These are phyloP conservation scores for Butyriboletus loyo DNA, from an alignment of 768 basidiomycete species.

Conservation along the genomic window DNA sequence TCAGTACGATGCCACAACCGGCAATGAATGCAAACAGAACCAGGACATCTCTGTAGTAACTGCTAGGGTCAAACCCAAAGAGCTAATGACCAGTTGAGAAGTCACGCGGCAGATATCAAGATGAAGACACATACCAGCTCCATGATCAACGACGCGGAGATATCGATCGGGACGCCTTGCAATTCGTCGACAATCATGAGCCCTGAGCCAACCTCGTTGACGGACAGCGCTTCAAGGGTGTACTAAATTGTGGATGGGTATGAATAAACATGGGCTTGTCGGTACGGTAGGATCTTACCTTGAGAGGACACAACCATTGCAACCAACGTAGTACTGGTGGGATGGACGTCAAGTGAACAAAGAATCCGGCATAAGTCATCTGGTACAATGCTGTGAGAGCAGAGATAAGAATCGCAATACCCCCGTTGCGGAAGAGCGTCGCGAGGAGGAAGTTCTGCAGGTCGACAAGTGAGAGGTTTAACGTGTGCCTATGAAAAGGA, in stretches of 20 bases:
- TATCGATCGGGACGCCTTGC: conserved; percentile 75
- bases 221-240: conserved; percentile 77
- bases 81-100: conserved; percentile 41
- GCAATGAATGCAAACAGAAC: conserved; percentile 84
- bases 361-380: conserved; percentile 91
- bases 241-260: conserved; percentile 32
- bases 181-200: conserved; percentile 78
- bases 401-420: conserved; percentile 86
- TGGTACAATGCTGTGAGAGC: conserved; percentile 74
- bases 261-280: background rate
- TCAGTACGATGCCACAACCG: conserved; percentile 71
- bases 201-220: conserved; percentile 91
- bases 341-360: conserved; percentile 81
- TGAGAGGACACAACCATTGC: conserved; percentile 85
- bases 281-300: conserved; percentile 31
- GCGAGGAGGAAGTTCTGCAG: conserved; percentile 89
- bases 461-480: background rate
- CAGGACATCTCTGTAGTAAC: conserved; percentile 89
- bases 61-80: conserved; percentile 79
- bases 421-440: conserved; percentile 77
- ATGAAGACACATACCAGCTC: conserved; percentile 51
- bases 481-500: background rate
- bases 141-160: conserved; percentile 87
- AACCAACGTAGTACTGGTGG: conserved; percentile 93
- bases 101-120: background rate